A percentile compares a stretch with the other conserved stretches of the same genome.
phyloP scores from a whole-genome alignment of 1,139 yeast genomes.

The Pichia cactophila region DNA sequence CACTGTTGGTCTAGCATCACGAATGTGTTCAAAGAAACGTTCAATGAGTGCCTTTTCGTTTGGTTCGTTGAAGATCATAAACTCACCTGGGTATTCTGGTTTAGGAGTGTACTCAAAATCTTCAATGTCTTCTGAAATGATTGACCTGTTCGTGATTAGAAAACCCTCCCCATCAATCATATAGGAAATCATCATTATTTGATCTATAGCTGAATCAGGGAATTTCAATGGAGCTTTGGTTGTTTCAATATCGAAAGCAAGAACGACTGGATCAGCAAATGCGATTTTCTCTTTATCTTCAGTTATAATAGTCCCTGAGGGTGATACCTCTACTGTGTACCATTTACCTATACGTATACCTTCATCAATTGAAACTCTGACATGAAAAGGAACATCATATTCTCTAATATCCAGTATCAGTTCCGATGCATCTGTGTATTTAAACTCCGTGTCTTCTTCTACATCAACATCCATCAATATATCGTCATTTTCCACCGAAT shows the following conservation, averaged over 20 bases:
- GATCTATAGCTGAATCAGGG: constrained; percentile 90
- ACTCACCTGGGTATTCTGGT: constrained; percentile 89
- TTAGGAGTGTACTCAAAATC: constrained; percentile 97
- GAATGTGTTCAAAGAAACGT: constrained; percentile 82
- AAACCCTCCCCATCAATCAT: constrained; percentile 98
- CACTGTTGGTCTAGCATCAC: constrained; percentile 86
- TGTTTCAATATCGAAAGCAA: constrained; percentile 97
- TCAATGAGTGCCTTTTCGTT: constrained; percentile 70
- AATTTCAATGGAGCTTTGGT: constrained; percentile 94
- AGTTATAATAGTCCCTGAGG: constrained; percentile 42
- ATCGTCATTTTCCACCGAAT: constrained; percentile 20
- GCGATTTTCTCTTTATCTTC: constrained; percentile 74
- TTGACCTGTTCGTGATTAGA: constrained; percentile 87
- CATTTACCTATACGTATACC: constrained; percentile 90
- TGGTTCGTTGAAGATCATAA: constrained; percentile 83
- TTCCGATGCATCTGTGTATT: constrained; percentile 48
- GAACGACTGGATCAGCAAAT: constrained; percentile 94
- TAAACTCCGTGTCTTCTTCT: constrained; percentile 18
- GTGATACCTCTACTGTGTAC: constrained; percentile 71
- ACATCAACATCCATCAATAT: constrained; percentile 22
- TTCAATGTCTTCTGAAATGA: constrained; percentile 88
- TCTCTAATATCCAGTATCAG: constrained; percentile 77
- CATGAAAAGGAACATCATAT: constrained; percentile 95
- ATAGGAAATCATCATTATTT: constrained; percentile 97
- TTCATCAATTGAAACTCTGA: constrained; percentile 85